Conservation (phyloP, 441 rosid genomes). For the Viola pubescens region DNA sequence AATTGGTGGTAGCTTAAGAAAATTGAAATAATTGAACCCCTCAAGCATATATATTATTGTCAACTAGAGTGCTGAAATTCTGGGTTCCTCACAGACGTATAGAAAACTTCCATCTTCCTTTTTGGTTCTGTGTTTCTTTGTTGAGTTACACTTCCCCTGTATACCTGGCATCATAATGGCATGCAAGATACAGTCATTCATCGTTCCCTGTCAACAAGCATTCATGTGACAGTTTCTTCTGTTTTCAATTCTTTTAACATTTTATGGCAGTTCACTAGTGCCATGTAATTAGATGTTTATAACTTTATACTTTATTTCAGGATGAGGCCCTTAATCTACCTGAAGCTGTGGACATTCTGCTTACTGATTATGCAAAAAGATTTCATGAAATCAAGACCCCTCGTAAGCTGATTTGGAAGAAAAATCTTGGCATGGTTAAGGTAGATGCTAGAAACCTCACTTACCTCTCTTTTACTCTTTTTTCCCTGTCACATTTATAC, state of each 20-base stretch:
- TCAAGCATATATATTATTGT: neutral
- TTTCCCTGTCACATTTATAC: slow-evolving; percentile 13
- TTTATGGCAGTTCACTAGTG: slow-evolving; percentile 1
- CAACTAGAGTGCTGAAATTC: neutral
- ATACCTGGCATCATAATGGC: neutral
- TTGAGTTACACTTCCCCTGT: neutral
- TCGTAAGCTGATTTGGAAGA: slow-evolving; percentile 92
- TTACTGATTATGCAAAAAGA: slow-evolving; percentile 71
- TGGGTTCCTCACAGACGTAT: neutral
- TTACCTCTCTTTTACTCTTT: neutral
- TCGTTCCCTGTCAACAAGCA: no score
- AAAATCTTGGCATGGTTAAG: slow-evolving; percentile 94
- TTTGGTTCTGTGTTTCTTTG: neutral
- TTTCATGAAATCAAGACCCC: slow-evolving; percentile 91
- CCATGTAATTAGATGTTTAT: neutral
- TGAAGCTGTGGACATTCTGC: slow-evolving; percentile 61
- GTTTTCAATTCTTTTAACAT: neutral
- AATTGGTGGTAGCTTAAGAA: slow-evolving; percentile 2
- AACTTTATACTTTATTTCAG: slow-evolving; percentile 33
- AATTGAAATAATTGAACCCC: neutral
- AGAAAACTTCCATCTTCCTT: neutral
- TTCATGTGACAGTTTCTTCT: neutral
- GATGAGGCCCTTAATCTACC: slow-evolving; percentile 77
- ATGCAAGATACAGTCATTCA: neutral
- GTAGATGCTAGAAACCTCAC: slow-evolving; percentile 26